Conservation (phyloP, 352 stramenopile species). For the Phytophthora pseudosyringae region DNA sequence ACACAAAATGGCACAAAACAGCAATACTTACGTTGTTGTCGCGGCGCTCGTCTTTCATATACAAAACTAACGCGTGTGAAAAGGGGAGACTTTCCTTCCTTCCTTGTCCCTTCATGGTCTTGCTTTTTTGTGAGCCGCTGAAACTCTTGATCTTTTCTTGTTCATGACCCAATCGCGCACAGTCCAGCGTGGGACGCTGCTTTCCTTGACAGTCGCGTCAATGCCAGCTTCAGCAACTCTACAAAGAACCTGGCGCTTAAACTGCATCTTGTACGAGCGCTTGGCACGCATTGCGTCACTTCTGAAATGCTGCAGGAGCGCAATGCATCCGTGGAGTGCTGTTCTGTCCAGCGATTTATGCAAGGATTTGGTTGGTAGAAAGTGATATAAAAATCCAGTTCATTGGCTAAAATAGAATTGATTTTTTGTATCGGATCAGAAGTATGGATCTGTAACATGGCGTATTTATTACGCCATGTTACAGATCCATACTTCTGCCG, state of each 20-base stretch:
- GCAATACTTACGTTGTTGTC: constrained; percentile 9
- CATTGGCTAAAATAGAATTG: neutral
- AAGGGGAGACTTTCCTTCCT: constrained; percentile 20
- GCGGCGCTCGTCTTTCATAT: constrained; percentile 8
- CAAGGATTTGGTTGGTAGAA: neutral
- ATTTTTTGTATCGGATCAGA: neutral
- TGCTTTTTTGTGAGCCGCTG: constrained; percentile 10
- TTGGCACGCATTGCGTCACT: neutral
- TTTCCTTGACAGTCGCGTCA: neutral
- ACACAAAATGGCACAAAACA: neutral
- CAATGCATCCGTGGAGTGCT: neutral
- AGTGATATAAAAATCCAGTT: neutral
- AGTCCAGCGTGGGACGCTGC: constrained; percentile 6
- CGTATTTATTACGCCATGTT: too few relatives aligned
- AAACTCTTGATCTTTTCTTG: neutral
- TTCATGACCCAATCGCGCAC: constrained; percentile 11
- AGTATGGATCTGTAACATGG: neutral
- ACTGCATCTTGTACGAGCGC: constrained; percentile 17
- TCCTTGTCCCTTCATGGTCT: constrained; percentile 19
- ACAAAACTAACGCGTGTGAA: constrained; percentile 8
- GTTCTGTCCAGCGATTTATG: neutral
- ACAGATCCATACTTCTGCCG: too few relatives aligned
- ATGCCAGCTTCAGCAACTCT: neutral
- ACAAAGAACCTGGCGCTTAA: neutral
- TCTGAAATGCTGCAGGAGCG: neutral